phyloP scores from a whole-genome alignment of 192 early-diverging fungal species.

The Entomortierella chlamydospora region DNA sequence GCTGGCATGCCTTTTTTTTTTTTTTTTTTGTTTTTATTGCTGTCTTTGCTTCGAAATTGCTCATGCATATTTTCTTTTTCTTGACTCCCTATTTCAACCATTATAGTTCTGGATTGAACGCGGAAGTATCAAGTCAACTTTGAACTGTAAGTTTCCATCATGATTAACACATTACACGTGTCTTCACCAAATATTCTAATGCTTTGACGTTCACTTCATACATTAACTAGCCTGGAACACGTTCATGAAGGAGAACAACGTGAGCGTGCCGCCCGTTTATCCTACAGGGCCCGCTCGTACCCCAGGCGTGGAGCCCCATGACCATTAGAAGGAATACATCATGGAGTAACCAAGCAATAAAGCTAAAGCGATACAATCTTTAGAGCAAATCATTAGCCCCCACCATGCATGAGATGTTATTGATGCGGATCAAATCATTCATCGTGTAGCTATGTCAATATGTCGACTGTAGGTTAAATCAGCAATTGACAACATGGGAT shows the following conservation, averaged over 20 bases:
- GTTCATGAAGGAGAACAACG: slow-evolving; percentile 37
- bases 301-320: slow-evolving; percentile 9
- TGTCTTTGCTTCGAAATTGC: too few species aligned
- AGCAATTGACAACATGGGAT: too few species aligned
- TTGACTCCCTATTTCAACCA: not conserved
- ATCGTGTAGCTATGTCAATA: too few species aligned
- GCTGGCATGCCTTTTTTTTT: too few species aligned
- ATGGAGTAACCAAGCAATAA: not conserved
- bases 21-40: too few species aligned
- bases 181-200: not conserved
- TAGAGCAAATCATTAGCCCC: too few species aligned
- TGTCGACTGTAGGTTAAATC: too few species aligned
- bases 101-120: slow-evolving; percentile 50
- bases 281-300: slow-evolving; percentile 26
- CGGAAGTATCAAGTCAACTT: slow-evolving; percentile 39
- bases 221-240: slow-evolving; percentile 29
- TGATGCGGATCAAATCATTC: too few species aligned
- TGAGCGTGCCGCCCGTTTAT: slow-evolving; percentile 23
- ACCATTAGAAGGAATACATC: not conserved
- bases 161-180: not conserved
- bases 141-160: slow-evolving; percentile 13
- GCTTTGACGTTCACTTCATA: not conserved
- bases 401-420: too few species aligned
- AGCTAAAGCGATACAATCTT: too few species aligned
- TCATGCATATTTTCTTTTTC: not conserved